These are phyloP conservation scores for Musa troglodytarum DNA, from an alignment of 176 grass and related monocot species.

Conservation along the genomic window DNA sequence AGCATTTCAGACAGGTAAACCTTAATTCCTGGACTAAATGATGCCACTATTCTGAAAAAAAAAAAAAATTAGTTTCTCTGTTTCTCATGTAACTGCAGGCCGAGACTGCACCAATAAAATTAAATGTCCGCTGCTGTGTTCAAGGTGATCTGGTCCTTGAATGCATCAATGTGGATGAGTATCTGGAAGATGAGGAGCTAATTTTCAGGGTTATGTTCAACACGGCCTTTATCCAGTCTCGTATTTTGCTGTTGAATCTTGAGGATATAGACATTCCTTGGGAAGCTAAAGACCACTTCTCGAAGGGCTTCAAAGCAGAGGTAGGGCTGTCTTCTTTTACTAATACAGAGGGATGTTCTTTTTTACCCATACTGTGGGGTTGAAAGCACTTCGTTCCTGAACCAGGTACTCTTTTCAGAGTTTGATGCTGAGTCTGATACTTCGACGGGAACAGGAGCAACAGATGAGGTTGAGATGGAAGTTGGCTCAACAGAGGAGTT, in stretches of 20 bases:
- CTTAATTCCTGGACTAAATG: constrained; percentile 7
- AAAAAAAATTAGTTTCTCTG: constrained; percentile 27
- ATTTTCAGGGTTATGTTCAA: constrained; percentile 98
- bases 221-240: constrained; percentile 78
- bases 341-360: neutral
- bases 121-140: constrained; percentile 76
- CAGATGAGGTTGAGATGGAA: constrained; percentile 41
- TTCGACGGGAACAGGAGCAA: constrained; percentile 26
- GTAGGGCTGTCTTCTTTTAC: constrained; percentile 35
- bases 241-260: constrained; percentile 64
- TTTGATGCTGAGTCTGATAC: constrained; percentile 66
- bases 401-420: constrained; percentile 99
- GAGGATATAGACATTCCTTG: constrained; percentile 75
- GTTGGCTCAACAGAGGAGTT: constrained; percentile 62
- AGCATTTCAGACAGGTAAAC: constrained; percentile 70
- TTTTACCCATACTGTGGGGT: constrained; percentile 16
- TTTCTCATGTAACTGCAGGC: constrained; percentile 63
- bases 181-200: constrained; percentile 39
- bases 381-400: constrained; percentile 59
- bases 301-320: constrained; percentile 90
- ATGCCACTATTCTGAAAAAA: constrained; percentile 22
- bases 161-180: constrained; percentile 67
- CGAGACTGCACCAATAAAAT: constrained; percentile 60
- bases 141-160: constrained; percentile 91
- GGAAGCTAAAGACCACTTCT: constrained; percentile 59